A percentile compares a stretch with the other conserved stretches of the same genome.
Evolutionary conservation across 177 flowering plant genomes (phyloP).

Genomic region (Vitis hybrid): DNA sequence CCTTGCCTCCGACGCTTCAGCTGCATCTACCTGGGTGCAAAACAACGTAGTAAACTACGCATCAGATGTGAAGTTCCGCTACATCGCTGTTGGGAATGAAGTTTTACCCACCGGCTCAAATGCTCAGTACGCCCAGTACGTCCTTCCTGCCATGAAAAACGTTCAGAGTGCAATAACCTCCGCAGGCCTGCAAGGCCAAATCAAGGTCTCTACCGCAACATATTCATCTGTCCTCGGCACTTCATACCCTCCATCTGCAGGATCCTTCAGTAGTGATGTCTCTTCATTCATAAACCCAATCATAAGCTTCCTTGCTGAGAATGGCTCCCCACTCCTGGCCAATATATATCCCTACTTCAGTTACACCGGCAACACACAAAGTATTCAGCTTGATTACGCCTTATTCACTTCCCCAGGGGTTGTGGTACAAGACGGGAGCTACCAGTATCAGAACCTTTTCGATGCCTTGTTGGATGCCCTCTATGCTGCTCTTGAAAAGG

Average conservation of each 20-base stretch:
- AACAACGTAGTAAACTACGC: conserved; percentile 14
- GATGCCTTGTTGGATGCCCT: conserved; percentile 39
- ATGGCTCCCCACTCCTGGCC: conserved; percentile 30
- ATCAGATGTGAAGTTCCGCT: conserved; percentile 24
- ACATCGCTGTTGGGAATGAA: conserved; percentile 50
- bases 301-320: conserved; percentile 19
- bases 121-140: conserved; percentile 1
- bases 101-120: conserved; percentile 11
- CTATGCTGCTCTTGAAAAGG: conserved; percentile 22
- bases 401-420: conserved; percentile 15
- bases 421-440: conserved; percentile 17
- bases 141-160: conserved; percentile 39
- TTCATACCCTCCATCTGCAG: conserved; percentile 37
- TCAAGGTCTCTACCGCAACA: conserved; percentile 37
- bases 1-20: conserved; percentile 1
- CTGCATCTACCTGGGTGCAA: conserved; percentile 38
- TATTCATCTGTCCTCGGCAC: conserved; percentile 15
- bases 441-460: conserved; percentile 33
- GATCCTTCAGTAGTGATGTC: conserved; percentile 22
- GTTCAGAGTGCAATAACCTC: conserved; percentile 27
- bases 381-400: conserved; percentile 27
- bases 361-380: conserved; percentile 3
- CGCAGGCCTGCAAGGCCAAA: conserved; percentile 28
- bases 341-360: conserved; percentile 41
- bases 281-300: conserved; percentile 20